phyloP scores from a whole-genome alignment of 176 grass and related monocot genomes.

The Stipa capillata region DNA sequence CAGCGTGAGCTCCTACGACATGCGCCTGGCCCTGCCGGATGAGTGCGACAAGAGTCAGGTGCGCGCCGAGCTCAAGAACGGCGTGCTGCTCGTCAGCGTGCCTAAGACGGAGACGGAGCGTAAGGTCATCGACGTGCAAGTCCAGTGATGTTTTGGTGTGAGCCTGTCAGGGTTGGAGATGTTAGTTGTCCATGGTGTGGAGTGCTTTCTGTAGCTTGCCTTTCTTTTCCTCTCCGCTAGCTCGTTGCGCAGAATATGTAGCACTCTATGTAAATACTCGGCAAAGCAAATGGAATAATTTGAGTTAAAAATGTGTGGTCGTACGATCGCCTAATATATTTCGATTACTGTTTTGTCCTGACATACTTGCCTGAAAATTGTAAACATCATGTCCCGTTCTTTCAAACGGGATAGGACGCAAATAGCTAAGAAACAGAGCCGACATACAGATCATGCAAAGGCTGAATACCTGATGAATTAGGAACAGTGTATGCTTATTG shows the following conservation, averaged over 20 bases:
- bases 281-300: conserved; percentile 4
- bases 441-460: not conserved
- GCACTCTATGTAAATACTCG: not conserved
- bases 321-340: not conserved
- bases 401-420: not conserved
- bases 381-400: not conserved
- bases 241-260: not conserved
- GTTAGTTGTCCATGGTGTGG: not conserved
- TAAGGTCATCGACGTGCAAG: conserved; percentile 55
- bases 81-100: conserved; percentile 55
- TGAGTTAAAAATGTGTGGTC: not conserved
- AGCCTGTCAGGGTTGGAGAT: not conserved
- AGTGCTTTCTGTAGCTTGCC: not conserved
- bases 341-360: not conserved
- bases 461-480: not conserved
- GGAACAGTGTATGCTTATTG: not conserved
- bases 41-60: conserved; percentile 59
- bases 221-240: not conserved
- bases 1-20: conserved; percentile 52
- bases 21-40: conserved; percentile 42
- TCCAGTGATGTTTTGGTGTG: conserved; percentile 1
- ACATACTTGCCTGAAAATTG: not conserved
- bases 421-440: not conserved
- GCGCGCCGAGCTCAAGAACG: conserved; percentile 72
- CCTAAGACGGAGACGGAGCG: conserved; percentile 50